Evolutionary conservation across 129 eudicot genomes (phyloP).

Genomic region (Scalesia atractyloides): DNA sequence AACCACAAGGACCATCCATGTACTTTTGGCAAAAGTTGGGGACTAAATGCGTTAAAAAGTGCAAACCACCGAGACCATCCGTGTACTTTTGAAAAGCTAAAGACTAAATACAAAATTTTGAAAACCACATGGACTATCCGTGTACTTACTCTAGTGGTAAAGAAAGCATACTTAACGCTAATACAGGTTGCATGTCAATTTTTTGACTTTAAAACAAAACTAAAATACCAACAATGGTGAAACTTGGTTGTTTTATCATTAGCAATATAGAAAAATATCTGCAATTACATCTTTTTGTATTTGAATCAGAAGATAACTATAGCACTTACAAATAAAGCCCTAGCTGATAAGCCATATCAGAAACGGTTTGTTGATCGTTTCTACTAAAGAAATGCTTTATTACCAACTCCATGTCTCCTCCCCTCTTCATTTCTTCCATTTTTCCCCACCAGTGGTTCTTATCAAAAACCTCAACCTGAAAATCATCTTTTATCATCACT

Average conservation of each 20-base stretch:
- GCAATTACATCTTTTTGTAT: not conserved
- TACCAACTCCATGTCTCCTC: constrained; percentile 72
- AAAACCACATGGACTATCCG: too few species aligned
- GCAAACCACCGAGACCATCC: too few species aligned
- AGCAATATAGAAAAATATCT: not conserved
- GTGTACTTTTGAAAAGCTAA: too few species aligned
- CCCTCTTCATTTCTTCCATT: constrained; percentile 66
- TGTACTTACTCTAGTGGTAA: too few species aligned
- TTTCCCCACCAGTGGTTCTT: constrained; percentile 85
- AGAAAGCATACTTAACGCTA: not conserved
- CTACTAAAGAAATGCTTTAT: constrained; percentile 64
- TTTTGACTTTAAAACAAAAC: not conserved
- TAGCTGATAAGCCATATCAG: constrained; percentile 79
- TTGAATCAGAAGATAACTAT: not conserved
- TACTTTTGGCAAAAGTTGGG: too few species aligned
- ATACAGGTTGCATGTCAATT: constrained; percentile 2
- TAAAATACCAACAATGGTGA: not conserved
- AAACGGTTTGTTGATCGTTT: constrained; percentile 64
- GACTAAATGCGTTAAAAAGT: too few species aligned
- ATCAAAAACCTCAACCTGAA: constrained; percentile 77
- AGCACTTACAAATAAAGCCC: constrained; percentile 86
- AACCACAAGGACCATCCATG: too few species aligned
- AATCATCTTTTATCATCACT: constrained; percentile 13
- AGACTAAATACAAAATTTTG: too few species aligned
- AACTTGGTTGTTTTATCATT: not conserved